These are phyloP conservation scores for Wallacemonas collosoma DNA, from an alignment of 208 protist species.

Conservation along the genomic window DNA sequence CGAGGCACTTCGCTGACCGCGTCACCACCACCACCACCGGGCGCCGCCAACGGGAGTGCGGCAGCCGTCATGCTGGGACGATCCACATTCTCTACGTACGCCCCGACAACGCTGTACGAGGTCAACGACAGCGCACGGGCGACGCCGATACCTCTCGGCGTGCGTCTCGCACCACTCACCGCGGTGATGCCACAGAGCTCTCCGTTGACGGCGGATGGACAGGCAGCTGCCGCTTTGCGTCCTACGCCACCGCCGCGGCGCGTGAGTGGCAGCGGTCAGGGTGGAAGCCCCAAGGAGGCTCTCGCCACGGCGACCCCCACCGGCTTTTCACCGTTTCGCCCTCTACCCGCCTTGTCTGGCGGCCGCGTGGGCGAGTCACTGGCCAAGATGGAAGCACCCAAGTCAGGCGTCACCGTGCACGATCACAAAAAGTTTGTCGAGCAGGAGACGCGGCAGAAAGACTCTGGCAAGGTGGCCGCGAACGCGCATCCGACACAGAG, in stretches of 20 bases:
- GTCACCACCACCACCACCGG: neutral
- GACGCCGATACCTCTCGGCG: slow-evolving; percentile 23
- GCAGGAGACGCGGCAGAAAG: slow-evolving; percentile 14
- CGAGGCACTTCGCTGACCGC: neutral
- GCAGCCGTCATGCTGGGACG: neutral
- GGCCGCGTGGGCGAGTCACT: slow-evolving; percentile 10
- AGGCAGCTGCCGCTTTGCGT: neutral
- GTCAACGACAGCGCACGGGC: slow-evolving; percentile 8
- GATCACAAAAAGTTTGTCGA: slow-evolving; percentile 18
- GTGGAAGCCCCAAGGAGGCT: neutral
- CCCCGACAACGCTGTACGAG: neutral
- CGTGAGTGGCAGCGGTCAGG: neutral
- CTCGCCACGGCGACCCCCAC: neutral
- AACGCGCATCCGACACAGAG: slow-evolving; percentile 16
- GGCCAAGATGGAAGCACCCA: slow-evolving; percentile 13
- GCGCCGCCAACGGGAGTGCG: neutral
- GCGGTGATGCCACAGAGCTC: neutral
- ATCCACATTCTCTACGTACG: slow-evolving; percentile 57
- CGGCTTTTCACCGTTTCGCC: slow-evolving; percentile 6
- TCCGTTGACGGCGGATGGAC: too few species aligned
- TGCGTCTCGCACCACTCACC: slow-evolving; percentile 30
- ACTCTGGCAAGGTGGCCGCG: slow-evolving; percentile 13
- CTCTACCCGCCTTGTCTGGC: slow-evolving; percentile 20
- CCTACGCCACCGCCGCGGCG: slow-evolving; percentile 14
- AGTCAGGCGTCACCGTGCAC: slow-evolving; percentile 8